A percentile compares a stretch with the other conserved stretches of the same genome.
phyloP scores from a whole-genome alignment of 176 grass and related monocot species.

The Elymus sibiricus region DNA sequence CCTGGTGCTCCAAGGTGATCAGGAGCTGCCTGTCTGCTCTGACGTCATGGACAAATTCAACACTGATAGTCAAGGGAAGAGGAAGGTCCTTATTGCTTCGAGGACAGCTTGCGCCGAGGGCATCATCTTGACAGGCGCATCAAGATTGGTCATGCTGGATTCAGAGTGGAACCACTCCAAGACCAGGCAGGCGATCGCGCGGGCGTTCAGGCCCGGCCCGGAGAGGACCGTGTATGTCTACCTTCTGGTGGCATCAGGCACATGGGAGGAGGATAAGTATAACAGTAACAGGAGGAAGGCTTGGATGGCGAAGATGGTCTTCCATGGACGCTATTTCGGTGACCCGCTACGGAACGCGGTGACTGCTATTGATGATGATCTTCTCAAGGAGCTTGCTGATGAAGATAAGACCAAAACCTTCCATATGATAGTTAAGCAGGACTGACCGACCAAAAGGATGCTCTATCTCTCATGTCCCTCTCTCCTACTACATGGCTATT shows the following conservation, averaged over 20 bases:
- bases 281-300: conserved; percentile 71
- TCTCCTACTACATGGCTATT: neutral
- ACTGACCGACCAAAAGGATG: conserved; percentile 9
- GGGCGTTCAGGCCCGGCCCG: conserved; percentile 82
- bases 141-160: conserved; percentile 82
- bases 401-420: conserved; percentile 59
- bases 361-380: conserved; percentile 39
- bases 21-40: conserved; percentile 57
- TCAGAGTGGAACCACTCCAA: conserved; percentile 97
- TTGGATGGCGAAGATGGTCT: conserved; percentile 77
- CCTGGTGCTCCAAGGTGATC: conserved; percentile 71
- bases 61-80: conserved; percentile 37
- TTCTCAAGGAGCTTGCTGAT: conserved; percentile 71
- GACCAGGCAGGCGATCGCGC: conserved; percentile 88
- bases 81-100: conserved; percentile 84
- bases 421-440: conserved; percentile 59
- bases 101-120: conserved; percentile 91
- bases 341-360: conserved; percentile 21
- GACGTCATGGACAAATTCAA: conserved; percentile 88
- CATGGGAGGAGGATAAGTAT: conserved; percentile 92
- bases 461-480: neutral
- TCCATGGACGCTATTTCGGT: conserved; percentile 49
- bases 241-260: conserved; percentile 61
- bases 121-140: conserved; percentile 87
- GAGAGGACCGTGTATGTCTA: conserved; percentile 81